Evolutionary conservation across 148 eudicot species (phyloP).

Genomic region (Suaeda aralocaspica): DNA sequence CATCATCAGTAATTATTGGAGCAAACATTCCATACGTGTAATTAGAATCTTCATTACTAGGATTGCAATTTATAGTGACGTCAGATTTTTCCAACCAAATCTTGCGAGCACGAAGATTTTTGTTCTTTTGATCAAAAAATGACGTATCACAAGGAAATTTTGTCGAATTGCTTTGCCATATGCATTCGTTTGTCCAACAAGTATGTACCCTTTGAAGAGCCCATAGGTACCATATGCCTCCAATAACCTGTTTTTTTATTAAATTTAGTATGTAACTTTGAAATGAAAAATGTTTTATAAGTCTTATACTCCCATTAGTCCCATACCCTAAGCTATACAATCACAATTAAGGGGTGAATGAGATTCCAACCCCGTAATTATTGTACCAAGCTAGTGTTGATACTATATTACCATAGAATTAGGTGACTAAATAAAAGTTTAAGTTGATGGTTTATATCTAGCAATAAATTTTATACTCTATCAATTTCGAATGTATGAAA

Average conservation of each 20-base stretch:
- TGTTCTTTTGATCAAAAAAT: conserved; percentile 36
- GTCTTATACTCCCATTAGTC: no score
- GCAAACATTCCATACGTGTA: conserved; percentile 72
- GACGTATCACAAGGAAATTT: conserved; percentile 34
- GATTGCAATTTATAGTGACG: conserved; percentile 50
- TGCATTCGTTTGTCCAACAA: conserved; percentile 65
- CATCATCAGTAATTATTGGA: conserved; percentile 49
- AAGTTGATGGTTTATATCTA: no score
- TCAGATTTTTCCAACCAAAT: conserved; percentile 44
- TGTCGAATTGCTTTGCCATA: conserved; percentile 28
- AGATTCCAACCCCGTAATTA: no score
- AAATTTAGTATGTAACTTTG: no score
- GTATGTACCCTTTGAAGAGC: conserved; percentile 63
- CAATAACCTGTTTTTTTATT: conserved; percentile 60
- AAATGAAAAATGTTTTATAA: no score
- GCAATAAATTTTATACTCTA: no score
- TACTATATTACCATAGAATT: no score
- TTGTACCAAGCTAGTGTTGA: no score
- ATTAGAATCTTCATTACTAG: conserved; percentile 17
- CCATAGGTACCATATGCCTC: conserved; percentile 77
- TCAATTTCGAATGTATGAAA: no score
- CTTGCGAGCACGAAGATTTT: conserved; percentile 21
- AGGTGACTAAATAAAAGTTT: no score
- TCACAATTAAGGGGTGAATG: no score
- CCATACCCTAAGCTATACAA: no score